Conservation (phyloP, 2,329 filamentous ascomycete species). For the Paraconiothyrium brasiliense region DNA sequence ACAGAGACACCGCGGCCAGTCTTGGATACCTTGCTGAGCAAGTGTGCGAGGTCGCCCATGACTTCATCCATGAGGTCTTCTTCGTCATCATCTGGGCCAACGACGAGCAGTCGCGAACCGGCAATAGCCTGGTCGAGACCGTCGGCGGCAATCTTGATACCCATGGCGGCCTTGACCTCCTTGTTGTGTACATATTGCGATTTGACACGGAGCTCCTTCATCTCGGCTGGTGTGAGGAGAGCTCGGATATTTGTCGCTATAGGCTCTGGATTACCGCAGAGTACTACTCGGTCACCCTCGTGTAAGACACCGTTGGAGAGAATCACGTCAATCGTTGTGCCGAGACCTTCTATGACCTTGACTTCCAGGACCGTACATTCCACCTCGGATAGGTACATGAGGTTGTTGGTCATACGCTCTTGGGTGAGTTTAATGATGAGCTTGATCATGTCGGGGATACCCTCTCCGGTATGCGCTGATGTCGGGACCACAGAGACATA, state of each 20-base stretch:
- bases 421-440: constrained; percentile 91
- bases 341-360: constrained; percentile 98
- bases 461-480: constrained; percentile 97
- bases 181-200: constrained; percentile 99
- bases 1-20: constrained; percentile 94
- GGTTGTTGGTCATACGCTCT: constrained; percentile 93
- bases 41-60: constrained; percentile 89
- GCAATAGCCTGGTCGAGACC: constrained; percentile 96
- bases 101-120: constrained; percentile 91
- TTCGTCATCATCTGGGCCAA: constrained; percentile 94
- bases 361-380: constrained; percentile 98
- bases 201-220: constrained; percentile 95
- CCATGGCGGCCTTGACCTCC: constrained; percentile 96
- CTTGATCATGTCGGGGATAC: constrained; percentile 98
- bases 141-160: constrained; percentile 98
- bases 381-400: constrained; percentile 98
- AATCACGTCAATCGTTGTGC: constrained; percentile 98
- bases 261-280: constrained; percentile 96
- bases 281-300: constrained; percentile 92
- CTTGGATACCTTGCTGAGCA: constrained; percentile 91
- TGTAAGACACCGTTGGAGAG: constrained; percentile 93
- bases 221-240: constrained; percentile 87
- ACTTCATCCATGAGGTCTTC: constrained; percentile 97
- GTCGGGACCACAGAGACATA: constrained; percentile 97
- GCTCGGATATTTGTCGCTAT: constrained; percentile 96